Conservation (phyloP, 1,284 basidiomycete genomes). For the Ustilago xerochloae region DNA sequence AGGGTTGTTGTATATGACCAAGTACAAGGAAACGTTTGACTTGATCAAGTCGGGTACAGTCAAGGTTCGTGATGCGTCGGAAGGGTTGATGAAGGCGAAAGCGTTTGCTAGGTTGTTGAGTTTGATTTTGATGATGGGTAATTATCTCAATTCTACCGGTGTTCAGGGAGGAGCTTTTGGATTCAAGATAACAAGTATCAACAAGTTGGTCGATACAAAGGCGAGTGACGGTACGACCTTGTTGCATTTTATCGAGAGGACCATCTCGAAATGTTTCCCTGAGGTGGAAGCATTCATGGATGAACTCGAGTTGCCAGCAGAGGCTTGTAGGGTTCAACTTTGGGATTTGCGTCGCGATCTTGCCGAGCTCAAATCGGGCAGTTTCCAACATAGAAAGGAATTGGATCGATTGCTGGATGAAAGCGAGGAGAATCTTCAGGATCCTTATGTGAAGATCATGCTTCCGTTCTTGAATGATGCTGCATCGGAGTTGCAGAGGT, state of each 20-base stretch:
- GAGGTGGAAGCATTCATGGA: conserved; percentile 88
- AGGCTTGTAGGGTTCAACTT: conserved; percentile 79
- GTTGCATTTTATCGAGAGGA: conserved; percentile 92
- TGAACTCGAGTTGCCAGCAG: conserved; percentile 87
- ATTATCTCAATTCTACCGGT: conserved; percentile 97
- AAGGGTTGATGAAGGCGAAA: conserved; percentile 62
- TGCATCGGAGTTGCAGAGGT: conserved; percentile 50
- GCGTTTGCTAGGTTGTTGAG: conserved; percentile 60
- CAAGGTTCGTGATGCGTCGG: conserved; percentile 59
- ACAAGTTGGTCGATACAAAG: conserved; percentile 98
- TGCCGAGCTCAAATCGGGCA: conserved; percentile 67
- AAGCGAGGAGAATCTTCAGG: conserved; percentile 59
- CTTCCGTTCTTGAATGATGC: conserved; percentile 65
- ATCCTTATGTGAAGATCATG: conserved; percentile 67
- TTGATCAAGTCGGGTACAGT: conserved; percentile 51
- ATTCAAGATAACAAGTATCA: conserved; percentile 96
- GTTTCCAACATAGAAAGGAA: conserved; percentile 64
- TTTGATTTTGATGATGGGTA: conserved; percentile 88
- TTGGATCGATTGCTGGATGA: conserved; percentile 65
- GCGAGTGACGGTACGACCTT: conserved; percentile 85
- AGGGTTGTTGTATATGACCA: conserved; percentile 83
- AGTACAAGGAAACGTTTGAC: conserved; percentile 65
- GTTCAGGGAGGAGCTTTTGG: conserved; percentile 97
- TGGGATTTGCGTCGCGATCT: conserved; percentile 65
- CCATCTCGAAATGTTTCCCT: conserved; percentile 86